Evolutionary conservation across 495 filamentous ascomycete species (phyloP).

Genomic region (Xylona heveae): DNA sequence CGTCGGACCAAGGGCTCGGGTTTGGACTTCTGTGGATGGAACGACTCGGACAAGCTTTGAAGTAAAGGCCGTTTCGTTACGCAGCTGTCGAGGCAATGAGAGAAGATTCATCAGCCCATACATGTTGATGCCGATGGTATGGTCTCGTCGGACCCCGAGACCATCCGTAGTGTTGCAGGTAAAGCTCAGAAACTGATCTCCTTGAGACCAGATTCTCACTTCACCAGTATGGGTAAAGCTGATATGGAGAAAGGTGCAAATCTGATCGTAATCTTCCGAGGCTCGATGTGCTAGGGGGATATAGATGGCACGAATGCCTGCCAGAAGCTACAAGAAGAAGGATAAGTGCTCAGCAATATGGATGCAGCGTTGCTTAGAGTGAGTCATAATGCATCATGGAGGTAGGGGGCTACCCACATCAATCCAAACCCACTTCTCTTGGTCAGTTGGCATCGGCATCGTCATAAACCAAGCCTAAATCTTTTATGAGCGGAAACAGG

Average conservation of each 20-base stretch:
- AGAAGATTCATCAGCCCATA: constrained; percentile 2
- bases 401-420: no score
- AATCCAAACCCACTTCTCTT: constrained; percentile 6
- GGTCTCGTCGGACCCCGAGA: no score
- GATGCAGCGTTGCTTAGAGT: no score
- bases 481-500: no score
- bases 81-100: constrained; percentile 4
- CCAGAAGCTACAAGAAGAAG: no score
- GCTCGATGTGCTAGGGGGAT: neutral
- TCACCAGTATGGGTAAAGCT: no score
- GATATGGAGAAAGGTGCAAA: constrained; percentile 3
- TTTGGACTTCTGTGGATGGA: no score
- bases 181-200: neutral
- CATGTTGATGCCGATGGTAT: constrained; percentile 3
- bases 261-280: constrained; percentile 1
- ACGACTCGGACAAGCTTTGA: neutral
- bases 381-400: no score
- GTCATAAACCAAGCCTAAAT: constrained; percentile 3
- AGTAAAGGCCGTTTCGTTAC: constrained; percentile 1
- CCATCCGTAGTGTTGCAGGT: neutral
- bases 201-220: constrained; percentile 1
- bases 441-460: constrained; percentile 5
- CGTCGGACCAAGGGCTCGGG: no score
- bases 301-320: no score
- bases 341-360: no score